These are phyloP conservation scores for Neurospora tetraspora DNA, from an alignment of 495 filamentous ascomycete genomes.

Conservation along the genomic window DNA sequence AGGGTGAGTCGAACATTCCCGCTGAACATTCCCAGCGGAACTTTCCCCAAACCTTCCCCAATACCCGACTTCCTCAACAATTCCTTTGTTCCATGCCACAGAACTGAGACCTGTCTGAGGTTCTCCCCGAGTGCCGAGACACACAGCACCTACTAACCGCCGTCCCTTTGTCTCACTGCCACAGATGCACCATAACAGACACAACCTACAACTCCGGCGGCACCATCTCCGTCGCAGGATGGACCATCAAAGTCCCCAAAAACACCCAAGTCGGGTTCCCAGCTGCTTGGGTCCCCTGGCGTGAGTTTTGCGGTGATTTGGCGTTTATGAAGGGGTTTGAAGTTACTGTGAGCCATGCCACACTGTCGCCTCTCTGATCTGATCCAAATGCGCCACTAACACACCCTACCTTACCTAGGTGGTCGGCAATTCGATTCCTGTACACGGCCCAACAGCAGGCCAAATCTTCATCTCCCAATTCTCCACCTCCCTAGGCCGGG, in stretches of 20 bases:
- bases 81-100: not conserved
- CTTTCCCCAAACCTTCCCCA: not conserved
- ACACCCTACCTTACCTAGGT: slow-evolving; percentile 10
- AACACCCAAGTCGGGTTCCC: slow-evolving; percentile 34
- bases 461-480: slow-evolving; percentile 26
- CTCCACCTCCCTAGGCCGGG: slow-evolving; percentile 18
- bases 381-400: not conserved
- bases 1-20: too few relatives aligned
- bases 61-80: too few relatives aligned
- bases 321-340: slow-evolving; percentile 19
- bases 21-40: too few relatives aligned
- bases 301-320: slow-evolving; percentile 19
- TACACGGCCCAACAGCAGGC: slow-evolving; percentile 23
- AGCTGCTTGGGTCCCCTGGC: slow-evolving; percentile 27
- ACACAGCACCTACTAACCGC: not conserved
- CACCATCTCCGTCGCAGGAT: slow-evolving; percentile 26
- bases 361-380: not conserved
- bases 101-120: too few relatives aligned
- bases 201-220: slow-evolving; percentile 29
- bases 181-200: slow-evolving; percentile 16
- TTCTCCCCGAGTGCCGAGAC: not conserved
- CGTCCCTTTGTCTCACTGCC: not conserved
- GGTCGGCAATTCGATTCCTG: slow-evolving; percentile 22
- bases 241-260: slow-evolving; percentile 28
- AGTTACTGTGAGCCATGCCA: slow-evolving; percentile 15